phyloP scores from a whole-genome alignment of 192 early-diverging fungal genomes.

The Chytriomyces confervae region DNA sequence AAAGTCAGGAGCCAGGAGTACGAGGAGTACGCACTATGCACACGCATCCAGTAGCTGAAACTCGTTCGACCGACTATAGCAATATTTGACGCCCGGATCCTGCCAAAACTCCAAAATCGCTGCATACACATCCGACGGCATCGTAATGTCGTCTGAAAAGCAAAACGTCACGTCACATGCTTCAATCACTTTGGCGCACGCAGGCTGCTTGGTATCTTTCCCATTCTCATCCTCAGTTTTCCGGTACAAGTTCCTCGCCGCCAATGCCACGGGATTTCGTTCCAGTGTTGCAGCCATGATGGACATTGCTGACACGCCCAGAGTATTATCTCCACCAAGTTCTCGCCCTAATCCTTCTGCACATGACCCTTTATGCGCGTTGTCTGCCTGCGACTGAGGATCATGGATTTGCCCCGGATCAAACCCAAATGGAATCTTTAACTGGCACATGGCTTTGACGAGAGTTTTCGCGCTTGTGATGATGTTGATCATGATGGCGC shows the following conservation, averaged over 20 bases:
- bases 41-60: slow-evolving; percentile 6
- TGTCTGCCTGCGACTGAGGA: background rate
- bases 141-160: slow-evolving; percentile 80
- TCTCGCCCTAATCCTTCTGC: too few species aligned
- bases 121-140: slow-evolving; percentile 75
- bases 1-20: too few species aligned
- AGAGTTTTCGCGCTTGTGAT: slow-evolving; percentile 41
- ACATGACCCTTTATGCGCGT: background rate
- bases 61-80: slow-evolving; percentile 33
- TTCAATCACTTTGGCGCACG: background rate
- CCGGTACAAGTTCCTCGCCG: too few species aligned
- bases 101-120: slow-evolving; percentile 83
- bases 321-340: too few species aligned
- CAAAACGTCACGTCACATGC: slow-evolving; percentile 65
- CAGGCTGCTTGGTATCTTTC: too few species aligned
- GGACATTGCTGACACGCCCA: too few species aligned
- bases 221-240: too few species aligned
- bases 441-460: slow-evolving; percentile 40
- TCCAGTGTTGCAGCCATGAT: too few species aligned
- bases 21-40: slow-evolving; percentile 38
- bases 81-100: slow-evolving; percentile 78
- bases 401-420: slow-evolving; percentile 3
- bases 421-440: slow-evolving; percentile 35
- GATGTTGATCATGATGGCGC: slow-evolving; percentile 44
- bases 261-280: too few species aligned